Percentiles rank a stretch among this genome's conserved stretches.
Conservation (phyloP, 164 flowering plant species). For the Macadamia tetraphylla region DNA sequence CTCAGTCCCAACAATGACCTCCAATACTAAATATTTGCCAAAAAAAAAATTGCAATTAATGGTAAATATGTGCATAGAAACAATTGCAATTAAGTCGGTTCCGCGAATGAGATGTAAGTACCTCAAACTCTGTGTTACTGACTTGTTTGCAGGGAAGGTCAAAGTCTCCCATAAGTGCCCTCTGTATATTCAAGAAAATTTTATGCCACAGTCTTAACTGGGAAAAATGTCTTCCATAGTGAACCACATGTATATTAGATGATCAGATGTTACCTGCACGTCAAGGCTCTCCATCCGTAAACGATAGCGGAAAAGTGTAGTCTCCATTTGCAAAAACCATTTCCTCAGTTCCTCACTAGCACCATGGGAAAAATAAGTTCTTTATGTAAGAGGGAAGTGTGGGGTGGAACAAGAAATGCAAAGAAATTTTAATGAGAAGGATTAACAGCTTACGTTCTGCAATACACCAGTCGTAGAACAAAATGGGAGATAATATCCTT, state of each 20-base stretch:
- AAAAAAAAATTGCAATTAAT: too few species aligned
- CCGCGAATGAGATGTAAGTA: slow-evolving; percentile 15
- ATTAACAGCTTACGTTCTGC: slow-evolving; percentile 64
- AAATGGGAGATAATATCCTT: slow-evolving; percentile 91
- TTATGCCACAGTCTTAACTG: not conserved
- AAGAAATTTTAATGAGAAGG: not conserved
- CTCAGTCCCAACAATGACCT: not conserved
- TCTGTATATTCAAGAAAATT: slow-evolving; percentile 26
- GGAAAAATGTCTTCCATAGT: not conserved
- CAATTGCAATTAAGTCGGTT: not conserved
- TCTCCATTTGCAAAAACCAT: slow-evolving; percentile 89
- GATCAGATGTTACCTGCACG: slow-evolving; percentile 48
- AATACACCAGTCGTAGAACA: slow-evolving; percentile 84
- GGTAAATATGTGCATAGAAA: too few species aligned
- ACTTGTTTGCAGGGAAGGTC: slow-evolving; percentile 62
- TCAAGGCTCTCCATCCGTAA: slow-evolving; percentile 44
- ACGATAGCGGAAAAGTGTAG: slow-evolving; percentile 68
- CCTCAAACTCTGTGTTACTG: slow-evolving; percentile 66
- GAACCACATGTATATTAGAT: not conserved
- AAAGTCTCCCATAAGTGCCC: slow-evolving; percentile 58
- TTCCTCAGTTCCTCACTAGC: slow-evolving; percentile 81
- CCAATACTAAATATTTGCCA: not conserved
- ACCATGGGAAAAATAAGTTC: too few species aligned
- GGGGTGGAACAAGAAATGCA: not conserved
- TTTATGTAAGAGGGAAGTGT: not conserved